These are phyloP conservation scores for Cenchrus fungigraminus DNA, from an alignment of 176 grass and related monocot species.

Conservation along the genomic window DNA sequence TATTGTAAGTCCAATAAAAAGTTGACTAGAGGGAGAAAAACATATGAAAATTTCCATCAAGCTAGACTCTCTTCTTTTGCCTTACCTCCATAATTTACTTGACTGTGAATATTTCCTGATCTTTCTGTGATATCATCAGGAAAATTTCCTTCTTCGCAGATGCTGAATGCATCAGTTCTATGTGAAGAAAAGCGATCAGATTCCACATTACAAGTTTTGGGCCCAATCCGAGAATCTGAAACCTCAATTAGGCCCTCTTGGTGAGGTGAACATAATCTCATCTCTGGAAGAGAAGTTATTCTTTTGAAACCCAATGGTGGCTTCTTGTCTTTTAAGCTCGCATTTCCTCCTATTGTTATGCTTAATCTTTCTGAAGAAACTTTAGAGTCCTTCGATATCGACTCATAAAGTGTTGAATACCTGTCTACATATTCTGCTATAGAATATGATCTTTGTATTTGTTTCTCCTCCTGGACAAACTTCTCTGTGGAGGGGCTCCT, in stretches of 20 bases:
- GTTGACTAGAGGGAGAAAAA: not conserved
- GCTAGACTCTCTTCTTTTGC: not conserved
- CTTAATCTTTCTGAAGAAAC: conserved; percentile 39
- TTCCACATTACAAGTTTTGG: conserved; percentile 25
- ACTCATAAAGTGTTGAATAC: conserved; percentile 66
- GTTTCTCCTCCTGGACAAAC: conserved; percentile 44
- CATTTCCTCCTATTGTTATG: conserved; percentile 7
- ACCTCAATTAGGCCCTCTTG: conserved; percentile 35
- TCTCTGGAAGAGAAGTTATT: conserved; percentile 74
- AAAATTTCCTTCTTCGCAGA: conserved; percentile 38
- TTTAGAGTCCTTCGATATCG: conserved; percentile 43
- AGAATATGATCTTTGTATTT: conserved; percentile 65
- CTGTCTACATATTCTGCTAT: conserved; percentile 70
- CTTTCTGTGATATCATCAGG: conserved; percentile 34
- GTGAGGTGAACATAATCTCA: conserved; percentile 41
- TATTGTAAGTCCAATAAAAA: not conserved
- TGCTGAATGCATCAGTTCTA: conserved; percentile 27
- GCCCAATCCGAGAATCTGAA: conserved; percentile 25
- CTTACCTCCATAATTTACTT: conserved; percentile 43
- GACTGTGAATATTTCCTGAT: conserved; percentile 33
- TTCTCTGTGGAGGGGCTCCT: conserved; percentile 42
- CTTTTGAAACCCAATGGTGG: conserved; percentile 45
- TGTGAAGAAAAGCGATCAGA: conserved; percentile 18
- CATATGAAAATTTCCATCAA: not conserved
- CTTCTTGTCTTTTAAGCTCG: conserved; percentile 34